Base-by-base conservation (phyloP, 768 basidiomycete species). In the Roridomyces roridus region DNA sequence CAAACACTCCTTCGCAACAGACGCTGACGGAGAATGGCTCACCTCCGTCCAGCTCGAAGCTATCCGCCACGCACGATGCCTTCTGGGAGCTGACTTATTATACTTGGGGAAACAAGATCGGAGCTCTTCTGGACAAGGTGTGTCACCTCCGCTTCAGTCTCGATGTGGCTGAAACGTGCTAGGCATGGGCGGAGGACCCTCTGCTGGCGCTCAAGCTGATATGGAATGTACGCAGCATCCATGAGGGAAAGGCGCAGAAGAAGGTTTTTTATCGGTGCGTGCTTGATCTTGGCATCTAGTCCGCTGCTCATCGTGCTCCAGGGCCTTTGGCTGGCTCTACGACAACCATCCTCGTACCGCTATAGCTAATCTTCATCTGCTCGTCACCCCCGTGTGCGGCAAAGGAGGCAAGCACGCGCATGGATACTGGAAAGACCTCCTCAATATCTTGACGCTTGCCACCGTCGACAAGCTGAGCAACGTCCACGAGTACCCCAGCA, bases 381-480 rank as follows among this genome's bases (percentile, higher is more conserved):
- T 89, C 5, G 81, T 86, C 36, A 73, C 79, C 9, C 85, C 84
- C 0, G 77, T 82, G 8, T 84, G 85, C 66, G 46, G 54, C 5
- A 68, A 68, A 36, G 52, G 65, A 15, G 74, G 68, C 21, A 55
- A 63, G 26, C 50, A 67, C 21, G 56, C 75, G 12, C 88, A 91
- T 45, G 89, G 89, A 0, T 89, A 86, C 64, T 91, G 87, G 85
- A 90, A 92, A 65, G 89, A 91, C 62, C 76, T 90, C 21, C 78
- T 89, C 49, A 86, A 89, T 47, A 84, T 91, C 45, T 74, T 91
- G 5, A 77, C 82, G 5, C 77, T 91, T 24, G 85, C 84, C 12
- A 76, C 84, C 1, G 68, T 78, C 15, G 81, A 78, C 54, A 74
- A 89, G 56, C 77, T 90, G 20, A 59, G 64, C 41, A 60, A 64